Evolutionary conservation across 208 protist species (phyloP).

Genomic region (Leishmania turanica): DNA sequence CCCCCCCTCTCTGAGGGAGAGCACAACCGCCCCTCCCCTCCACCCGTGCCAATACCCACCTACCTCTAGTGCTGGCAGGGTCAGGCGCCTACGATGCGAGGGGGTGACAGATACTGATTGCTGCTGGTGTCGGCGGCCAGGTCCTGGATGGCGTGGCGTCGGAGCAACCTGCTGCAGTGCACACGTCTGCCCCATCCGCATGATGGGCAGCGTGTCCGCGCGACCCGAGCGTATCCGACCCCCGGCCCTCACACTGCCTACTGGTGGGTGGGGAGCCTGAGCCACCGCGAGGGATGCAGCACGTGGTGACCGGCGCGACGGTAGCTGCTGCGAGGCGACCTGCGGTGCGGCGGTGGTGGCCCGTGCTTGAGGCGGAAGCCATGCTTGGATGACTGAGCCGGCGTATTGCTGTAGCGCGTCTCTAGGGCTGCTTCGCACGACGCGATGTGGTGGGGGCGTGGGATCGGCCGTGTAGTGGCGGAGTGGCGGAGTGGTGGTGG

Average conservation of each 20-base stretch:
- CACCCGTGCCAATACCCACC: not conserved
- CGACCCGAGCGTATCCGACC: not conserved
- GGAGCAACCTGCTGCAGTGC: not conserved
- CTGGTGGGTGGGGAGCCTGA: not conserved
- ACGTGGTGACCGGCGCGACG: not conserved
- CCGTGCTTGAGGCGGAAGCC: too few species aligned
- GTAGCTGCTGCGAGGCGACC: not conserved
- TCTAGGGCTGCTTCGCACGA: not conserved
- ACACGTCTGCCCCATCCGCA: not conserved
- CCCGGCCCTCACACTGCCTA: not conserved
- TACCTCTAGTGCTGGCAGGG: not conserved
- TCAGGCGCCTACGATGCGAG: not conserved
- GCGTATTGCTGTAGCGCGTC: not conserved
- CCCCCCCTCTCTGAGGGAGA: not conserved
- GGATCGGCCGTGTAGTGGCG: not conserved
- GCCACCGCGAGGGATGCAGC: not conserved
- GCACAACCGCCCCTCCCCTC: too few species aligned
- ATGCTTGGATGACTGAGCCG: not conserved
- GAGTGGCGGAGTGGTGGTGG: too few species aligned
- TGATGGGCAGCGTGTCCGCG: not conserved
- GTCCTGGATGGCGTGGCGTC: not conserved
- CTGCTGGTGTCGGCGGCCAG: not conserved
- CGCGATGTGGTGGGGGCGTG: not conserved
- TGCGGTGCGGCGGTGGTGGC: too few species aligned
- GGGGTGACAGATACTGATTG: not conserved